These are phyloP conservation scores for Aspergillus nanangensis DNA, from an alignment of 495 filamentous ascomycete genomes.

Conservation along the genomic window DNA sequence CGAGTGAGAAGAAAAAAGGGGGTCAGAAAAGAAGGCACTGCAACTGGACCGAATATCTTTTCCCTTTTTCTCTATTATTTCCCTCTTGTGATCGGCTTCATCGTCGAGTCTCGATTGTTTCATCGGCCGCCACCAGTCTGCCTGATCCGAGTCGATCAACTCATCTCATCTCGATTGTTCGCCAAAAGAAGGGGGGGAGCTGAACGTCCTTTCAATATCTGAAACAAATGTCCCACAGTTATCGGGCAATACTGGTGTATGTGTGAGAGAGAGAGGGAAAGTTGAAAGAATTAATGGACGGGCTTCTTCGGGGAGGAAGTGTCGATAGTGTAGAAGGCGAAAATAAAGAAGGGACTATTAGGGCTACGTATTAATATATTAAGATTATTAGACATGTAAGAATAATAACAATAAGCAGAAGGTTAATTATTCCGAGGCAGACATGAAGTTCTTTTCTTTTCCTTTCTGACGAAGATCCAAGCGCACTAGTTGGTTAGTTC, in stretches of 20 bases:
- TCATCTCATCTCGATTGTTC: not conserved
- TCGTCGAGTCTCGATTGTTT: slow-evolving; percentile 11
- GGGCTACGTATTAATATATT: too few species aligned
- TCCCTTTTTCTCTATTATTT: too few species aligned
- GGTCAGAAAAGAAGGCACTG: not conserved
- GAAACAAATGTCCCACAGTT: too few species aligned
- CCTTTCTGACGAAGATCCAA: not conserved
- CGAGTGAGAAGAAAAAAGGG: not conserved
- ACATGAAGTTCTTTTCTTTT: not conserved
- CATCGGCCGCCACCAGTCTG: slow-evolving; percentile 17
- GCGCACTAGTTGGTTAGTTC: too few species aligned
- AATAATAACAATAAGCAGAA: not conserved
- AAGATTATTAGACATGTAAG: not conserved
- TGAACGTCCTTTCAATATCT: too few species aligned
- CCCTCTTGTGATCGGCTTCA: slow-evolving; percentile 7
- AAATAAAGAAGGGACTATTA: too few species aligned
- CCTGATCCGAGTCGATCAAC: slow-evolving; percentile 6
- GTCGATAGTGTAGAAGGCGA: too few species aligned
- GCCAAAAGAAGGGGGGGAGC: not conserved
- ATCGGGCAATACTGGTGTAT: too few species aligned
- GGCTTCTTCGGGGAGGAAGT: too few species aligned
- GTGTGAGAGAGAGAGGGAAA: too few species aligned
- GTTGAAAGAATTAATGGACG: too few species aligned
- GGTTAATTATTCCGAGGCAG: not conserved
- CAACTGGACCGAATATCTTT: too few species aligned